These are phyloP conservation scores for Penicillium brasilianum DNA, from an alignment of 2,329 filamentous ascomycete species.

Conservation along the genomic window DNA sequence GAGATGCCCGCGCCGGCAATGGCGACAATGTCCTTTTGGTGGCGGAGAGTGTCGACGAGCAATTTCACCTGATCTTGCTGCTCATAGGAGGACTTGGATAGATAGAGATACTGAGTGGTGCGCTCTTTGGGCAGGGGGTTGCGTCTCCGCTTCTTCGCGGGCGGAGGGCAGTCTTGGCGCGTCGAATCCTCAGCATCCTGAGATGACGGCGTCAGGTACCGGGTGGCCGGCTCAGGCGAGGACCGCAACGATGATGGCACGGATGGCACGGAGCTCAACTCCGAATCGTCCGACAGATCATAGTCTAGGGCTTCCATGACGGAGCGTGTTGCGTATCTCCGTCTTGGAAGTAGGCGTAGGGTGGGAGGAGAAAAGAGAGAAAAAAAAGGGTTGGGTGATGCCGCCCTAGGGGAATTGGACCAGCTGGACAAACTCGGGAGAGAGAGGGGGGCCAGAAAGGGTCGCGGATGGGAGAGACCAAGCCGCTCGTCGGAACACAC, in stretches of 20 bases:
- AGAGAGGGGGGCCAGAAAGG: conserved; percentile 6
- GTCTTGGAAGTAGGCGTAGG: neutral
- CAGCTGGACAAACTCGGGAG: conserved; percentile 2
- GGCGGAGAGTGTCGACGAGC: conserved; percentile 75
- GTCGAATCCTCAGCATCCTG: conserved; percentile 45
- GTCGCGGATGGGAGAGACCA: neutral
- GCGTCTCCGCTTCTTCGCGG: conserved; percentile 76
- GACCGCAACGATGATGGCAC: conserved; percentile 46
- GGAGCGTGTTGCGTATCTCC: neutral
- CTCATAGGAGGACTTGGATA: conserved; percentile 55
- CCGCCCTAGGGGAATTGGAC: neutral
- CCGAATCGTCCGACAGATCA: conserved; percentile 45
- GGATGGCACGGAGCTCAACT: conserved; percentile 49
- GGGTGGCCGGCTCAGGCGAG: conserved; percentile 39
- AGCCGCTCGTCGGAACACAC: conserved; percentile 11
- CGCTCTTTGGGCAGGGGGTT: conserved; percentile 68
- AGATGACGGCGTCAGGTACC: conserved; percentile 51
- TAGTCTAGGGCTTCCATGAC: conserved; percentile 29
- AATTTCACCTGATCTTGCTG: conserved; percentile 69
- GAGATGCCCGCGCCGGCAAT: conserved; percentile 97
- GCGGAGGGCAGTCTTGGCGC: conserved; percentile 67
- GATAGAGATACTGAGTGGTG: conserved; percentile 80
- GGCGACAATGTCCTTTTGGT: conserved; percentile 95
- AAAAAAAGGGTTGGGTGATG: conserved; percentile 14
- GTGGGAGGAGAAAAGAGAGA: neutral